Conservation (phyloP, 2,329 filamentous ascomycete species). For the Mycogone perniciosa region DNA sequence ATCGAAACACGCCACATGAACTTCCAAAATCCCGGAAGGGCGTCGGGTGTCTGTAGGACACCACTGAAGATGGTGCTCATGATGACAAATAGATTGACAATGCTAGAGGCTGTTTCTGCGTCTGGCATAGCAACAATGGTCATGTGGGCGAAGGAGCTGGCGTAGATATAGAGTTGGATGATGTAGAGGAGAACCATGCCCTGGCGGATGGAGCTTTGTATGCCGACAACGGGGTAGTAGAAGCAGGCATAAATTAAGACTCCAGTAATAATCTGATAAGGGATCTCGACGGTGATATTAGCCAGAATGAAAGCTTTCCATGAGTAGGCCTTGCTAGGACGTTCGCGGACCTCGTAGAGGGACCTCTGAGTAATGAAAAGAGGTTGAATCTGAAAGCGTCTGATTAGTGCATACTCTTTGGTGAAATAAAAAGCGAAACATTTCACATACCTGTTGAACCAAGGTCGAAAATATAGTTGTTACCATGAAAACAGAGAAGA, state of each 20-base stretch:
- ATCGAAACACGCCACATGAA: slow-evolving; percentile 63
- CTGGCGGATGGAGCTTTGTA: slow-evolving; percentile 48
- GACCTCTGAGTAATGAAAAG: slow-evolving; percentile 68
- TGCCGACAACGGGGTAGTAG: slow-evolving; percentile 58
- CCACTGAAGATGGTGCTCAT: slow-evolving; percentile 57
- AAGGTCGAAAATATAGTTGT: slow-evolving; percentile 67
- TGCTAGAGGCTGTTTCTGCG: slow-evolving; percentile 59
- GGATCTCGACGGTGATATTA: slow-evolving; percentile 66
- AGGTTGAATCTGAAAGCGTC: slow-evolving; percentile 54
- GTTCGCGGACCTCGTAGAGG: slow-evolving; percentile 71
- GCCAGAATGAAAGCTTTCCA: slow-evolving; percentile 68
- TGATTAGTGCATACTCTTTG: slow-evolving; percentile 24
- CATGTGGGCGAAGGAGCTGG: slow-evolving; percentile 67
- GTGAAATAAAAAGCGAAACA: slow-evolving; percentile 25
- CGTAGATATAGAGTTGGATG: slow-evolving; percentile 63
- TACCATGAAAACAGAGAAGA: slow-evolving; percentile 72
- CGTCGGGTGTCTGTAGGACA: slow-evolving; percentile 52
- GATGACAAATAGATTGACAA: slow-evolving; percentile 54
- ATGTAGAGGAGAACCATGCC: slow-evolving; percentile 59
- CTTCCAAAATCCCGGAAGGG: slow-evolving; percentile 66
- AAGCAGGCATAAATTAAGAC: slow-evolving; percentile 58
- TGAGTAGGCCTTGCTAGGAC: slow-evolving; percentile 67
- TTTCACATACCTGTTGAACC: slow-evolving; percentile 47
- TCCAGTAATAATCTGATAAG: slow-evolving; percentile 60
- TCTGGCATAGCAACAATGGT: slow-evolving; percentile 64